Conservation (phyloP, 306 rosid species). For the Inga leiocalycina region DNA sequence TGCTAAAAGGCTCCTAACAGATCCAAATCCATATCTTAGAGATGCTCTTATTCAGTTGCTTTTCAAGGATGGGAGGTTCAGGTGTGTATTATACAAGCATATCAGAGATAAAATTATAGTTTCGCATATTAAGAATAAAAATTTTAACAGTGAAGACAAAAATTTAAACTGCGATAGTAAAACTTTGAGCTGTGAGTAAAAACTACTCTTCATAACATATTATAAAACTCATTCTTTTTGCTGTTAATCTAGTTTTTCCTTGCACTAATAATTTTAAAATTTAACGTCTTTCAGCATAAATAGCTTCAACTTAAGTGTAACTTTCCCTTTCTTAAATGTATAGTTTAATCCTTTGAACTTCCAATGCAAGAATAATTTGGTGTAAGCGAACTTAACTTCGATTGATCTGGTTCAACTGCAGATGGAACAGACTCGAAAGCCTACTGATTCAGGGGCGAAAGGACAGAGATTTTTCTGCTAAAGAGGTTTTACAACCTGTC, state of each 20-base stretch:
- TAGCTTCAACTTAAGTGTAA: background rate
- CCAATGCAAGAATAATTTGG: conserved; percentile 32
- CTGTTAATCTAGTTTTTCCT: background rate
- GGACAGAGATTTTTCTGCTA: conserved; percentile 87
- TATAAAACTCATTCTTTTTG: background rate
- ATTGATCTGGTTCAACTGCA: conserved; percentile 47
- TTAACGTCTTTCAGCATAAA: background rate
- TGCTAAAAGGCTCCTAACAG: conserved; percentile 95
- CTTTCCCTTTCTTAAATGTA: conserved; percentile 14
- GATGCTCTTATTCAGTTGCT: conserved; percentile 94
- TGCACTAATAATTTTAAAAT: background rate
- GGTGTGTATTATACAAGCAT: conserved; percentile 48
- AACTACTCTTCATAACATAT: background rate
- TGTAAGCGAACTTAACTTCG: conserved; percentile 30
- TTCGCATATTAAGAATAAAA: background rate
- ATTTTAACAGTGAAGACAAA: background rate
- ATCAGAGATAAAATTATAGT: background rate
- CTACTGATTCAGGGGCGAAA: conserved; percentile 80
- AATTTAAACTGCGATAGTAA: no score
- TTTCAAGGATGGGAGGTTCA: conserved; percentile 87
- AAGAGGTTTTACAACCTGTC: conserved; percentile 89
- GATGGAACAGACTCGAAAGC: conserved; percentile 94
- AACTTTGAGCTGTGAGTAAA: background rate
- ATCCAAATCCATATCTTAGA: conserved; percentile 96
- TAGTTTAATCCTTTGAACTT: conserved; percentile 5